Base-by-base conservation (phyloP, 139 green algal genomes). In the Gonium pectorale region DNA sequence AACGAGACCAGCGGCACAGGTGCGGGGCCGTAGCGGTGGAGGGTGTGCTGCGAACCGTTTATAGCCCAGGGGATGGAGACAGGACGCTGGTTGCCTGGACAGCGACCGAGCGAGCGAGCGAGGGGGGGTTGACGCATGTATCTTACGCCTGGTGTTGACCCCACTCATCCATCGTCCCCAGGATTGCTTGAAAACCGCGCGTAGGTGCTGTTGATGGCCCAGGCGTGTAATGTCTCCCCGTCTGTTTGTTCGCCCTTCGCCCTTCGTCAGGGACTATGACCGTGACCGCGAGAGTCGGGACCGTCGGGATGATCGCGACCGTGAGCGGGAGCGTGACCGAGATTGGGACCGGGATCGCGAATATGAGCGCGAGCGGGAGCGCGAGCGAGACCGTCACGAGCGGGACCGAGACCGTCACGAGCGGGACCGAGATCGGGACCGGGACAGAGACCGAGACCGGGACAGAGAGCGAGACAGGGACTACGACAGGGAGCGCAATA, bases 181-280 rank as follows among this genome's bases (percentile, higher is more conserved):
- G n/a, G n/a, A n/a, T n/a, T n/a, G n/a, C n/a, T n/a, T n/a, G n/a
- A n/a, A n/a, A n/a, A n/a, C n/a, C n/a, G n/a, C n/a, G n/a, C n/a
- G n/a, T n/a, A n/a, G n/a, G n/a, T n/a, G n/a, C n/a, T n/a, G n/a
- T n/a, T n/a, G n/a, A n/a, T n/a, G n/a, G n/a, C n/a, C n/a, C n/a
- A n/a, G n/a, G n/a, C n/a, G n/a, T n/a, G n/a, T n/a, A n/a, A n/a
- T n/a, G n/a, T n/a, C n/a, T n/a, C n/a, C n/a, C n/a, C n/a, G n/a
- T n/a, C n/a, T n/a, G n/a, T n/a, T n/a, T n/a, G n/a, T n/a, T n/a
- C n/a, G n/a, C n/a, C n/a, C n/a, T n/a, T n/a, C n/a, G n/a, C n/a
- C n/a, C n/a, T n/a, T n/a, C n/a, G n/a, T n/a, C 41, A 41, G 59
- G 75, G 56, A 70, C 29, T n/a, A 70, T 40, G 74, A 71, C 59